Percentiles rank a stretch among this genome's conserved stretches.
Evolutionary conservation across 768 basidiomycete genomes (phyloP).

Genomic region (Boletellus ananiceps): DNA sequence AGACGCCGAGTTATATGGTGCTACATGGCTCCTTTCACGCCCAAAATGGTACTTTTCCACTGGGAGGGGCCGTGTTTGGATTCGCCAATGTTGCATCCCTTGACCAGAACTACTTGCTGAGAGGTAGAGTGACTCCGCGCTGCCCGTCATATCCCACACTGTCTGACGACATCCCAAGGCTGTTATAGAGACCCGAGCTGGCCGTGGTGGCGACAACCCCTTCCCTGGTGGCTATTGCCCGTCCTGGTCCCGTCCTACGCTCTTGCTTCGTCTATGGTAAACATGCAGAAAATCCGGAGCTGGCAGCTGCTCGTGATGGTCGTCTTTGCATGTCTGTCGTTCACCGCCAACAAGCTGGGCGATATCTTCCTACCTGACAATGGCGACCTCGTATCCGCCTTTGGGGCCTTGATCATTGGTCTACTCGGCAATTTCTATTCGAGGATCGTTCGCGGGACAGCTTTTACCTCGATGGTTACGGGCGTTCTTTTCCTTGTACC

Average conservation of each 20-base stretch:
- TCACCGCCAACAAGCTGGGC: constrained; percentile 62
- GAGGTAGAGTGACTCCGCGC: constrained; percentile 18
- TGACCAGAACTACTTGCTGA: constrained; percentile 26
- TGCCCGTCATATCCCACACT: constrained; percentile 16
- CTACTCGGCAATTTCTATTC: constrained; percentile 81
- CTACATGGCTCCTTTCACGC: constrained; percentile 53
- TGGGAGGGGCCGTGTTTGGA: constrained; percentile 44
- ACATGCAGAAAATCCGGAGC: constrained; percentile 68
- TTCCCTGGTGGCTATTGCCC: constrained; percentile 81
- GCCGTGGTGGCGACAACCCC: constrained; percentile 73
- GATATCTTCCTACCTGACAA: constrained; percentile 58
- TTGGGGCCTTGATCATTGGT: constrained; percentile 75
- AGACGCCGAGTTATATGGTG: constrained; percentile 37
- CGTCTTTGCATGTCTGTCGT: constrained; percentile 72
- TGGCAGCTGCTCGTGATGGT: constrained; percentile 78
- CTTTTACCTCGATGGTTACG: constrained; percentile 89
- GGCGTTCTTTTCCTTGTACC: constrained; percentile 90
- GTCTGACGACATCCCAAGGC: constrained; percentile 41
- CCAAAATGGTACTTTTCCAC: constrained; percentile 43
- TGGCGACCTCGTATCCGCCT: constrained; percentile 71
- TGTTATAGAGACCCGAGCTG: constrained; percentile 71
- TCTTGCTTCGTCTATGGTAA: constrained; percentile 67
- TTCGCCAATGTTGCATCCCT: constrained; percentile 35
- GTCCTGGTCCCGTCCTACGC: constrained; percentile 75
- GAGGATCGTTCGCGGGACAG: constrained; percentile 68